Evolutionary conservation across 2,329 filamentous ascomycete species (phyloP).

Genomic region (Hysterium pulicare): DNA sequence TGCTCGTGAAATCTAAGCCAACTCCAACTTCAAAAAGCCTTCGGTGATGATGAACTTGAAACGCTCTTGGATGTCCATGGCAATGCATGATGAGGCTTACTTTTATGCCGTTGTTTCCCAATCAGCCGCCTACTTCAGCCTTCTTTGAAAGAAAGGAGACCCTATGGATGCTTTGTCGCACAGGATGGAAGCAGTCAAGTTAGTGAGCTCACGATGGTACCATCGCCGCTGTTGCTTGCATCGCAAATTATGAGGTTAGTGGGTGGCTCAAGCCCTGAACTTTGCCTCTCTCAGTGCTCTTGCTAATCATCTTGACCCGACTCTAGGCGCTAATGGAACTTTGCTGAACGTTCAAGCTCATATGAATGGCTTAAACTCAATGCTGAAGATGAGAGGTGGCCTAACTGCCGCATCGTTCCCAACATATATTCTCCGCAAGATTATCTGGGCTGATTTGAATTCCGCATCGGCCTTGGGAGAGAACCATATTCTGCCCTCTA

Average conservation of each 20-base stretch:
- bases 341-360: not conserved
- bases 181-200: not conserved
- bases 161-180: not conserved
- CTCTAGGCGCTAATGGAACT: not conserved
- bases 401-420: not conserved
- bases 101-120: not conserved
- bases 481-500: not conserved
- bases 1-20: not conserved
- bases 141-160: not conserved
- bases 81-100: conserved; percentile 1
- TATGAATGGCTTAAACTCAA: not conserved
- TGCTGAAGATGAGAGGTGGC: conserved; percentile 1
- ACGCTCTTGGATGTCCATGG: not conserved
- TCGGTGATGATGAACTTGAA: conserved; percentile 1
- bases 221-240: not conserved
- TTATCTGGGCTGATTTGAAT: not conserved
- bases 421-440: not conserved
- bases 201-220: not conserved
- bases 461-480: not conserved
- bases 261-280: too few species aligned
- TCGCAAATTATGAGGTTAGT: conserved; percentile 1
- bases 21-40: not conserved
- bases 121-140: not conserved
- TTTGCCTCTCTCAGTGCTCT: not conserved
- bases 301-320: not conserved